Evolutionary conservation across 2,329 filamentous ascomycete genomes (phyloP).

Genomic region (Coniochaeta sp.): DNA sequence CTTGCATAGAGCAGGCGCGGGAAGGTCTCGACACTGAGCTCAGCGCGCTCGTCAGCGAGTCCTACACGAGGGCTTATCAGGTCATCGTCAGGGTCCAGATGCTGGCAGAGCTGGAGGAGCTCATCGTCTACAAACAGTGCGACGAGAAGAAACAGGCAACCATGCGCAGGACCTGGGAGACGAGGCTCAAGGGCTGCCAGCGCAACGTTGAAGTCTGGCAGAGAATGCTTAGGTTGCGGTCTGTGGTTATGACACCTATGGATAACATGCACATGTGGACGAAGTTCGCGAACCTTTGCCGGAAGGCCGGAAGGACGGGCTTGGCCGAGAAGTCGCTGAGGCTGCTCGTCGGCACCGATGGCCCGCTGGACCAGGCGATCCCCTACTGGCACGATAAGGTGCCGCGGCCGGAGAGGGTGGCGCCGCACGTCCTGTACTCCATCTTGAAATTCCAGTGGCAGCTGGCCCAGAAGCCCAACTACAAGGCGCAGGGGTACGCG

Average conservation of each 20-base stretch:
- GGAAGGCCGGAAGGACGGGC: conserved; percentile 90
- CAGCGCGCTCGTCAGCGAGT: conserved; percentile 93
- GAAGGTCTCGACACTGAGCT: conserved; percentile 94
- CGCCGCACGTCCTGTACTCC: conserved; percentile 86
- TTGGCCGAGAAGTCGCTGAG: conserved; percentile 93
- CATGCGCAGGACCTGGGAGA: conserved; percentile 94
- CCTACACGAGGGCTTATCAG: conserved; percentile 93
- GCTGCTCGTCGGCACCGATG: conserved; percentile 66
- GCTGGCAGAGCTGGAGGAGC: conserved; percentile 96
- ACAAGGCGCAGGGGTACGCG: conserved; percentile 33
- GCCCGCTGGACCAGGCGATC: conserved; percentile 52
- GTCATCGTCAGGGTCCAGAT: conserved; percentile 99
- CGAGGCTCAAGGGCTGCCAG: conserved; percentile 87
- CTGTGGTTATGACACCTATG: conserved; percentile 80
- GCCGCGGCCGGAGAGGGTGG: conserved; percentile 37
- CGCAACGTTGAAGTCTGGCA: conserved; percentile 98
- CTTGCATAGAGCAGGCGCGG: conserved; percentile 83
- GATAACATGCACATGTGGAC: conserved; percentile 99
- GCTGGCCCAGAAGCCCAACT: conserved; percentile 55
- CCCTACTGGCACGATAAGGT: conserved; percentile 45
- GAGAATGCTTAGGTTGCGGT: conserved; percentile 90
- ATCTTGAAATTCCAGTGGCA: conserved; percentile 97
- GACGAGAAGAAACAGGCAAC: conserved; percentile 83
- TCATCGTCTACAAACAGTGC: conserved; percentile 95
- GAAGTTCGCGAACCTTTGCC: conserved; percentile 96